These are phyloP conservation scores for Thelonectria discophora DNA, from an alignment of 2,329 filamentous ascomycete species.

Conservation along the genomic window DNA sequence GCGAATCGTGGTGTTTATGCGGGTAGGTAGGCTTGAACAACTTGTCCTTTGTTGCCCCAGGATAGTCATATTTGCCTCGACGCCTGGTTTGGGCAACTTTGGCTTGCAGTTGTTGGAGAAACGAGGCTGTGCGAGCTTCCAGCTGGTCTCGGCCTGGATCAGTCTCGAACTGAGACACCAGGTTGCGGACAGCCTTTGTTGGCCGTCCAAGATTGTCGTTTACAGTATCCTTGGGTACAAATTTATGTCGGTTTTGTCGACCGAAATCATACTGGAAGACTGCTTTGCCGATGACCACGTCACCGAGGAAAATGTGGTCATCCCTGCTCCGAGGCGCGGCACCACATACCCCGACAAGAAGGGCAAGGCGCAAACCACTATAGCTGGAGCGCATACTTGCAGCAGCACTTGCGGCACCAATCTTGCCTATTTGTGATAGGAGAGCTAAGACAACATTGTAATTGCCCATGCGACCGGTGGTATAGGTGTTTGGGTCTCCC, in stretches of 20 bases:
- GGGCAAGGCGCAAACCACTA: conserved; percentile 42
- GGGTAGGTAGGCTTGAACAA: conserved; percentile 27
- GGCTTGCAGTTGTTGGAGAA: not conserved
- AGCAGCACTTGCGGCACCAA: conserved; percentile 37
- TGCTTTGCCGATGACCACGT: conserved; percentile 45
- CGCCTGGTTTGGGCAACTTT: not conserved
- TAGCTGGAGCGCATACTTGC: conserved; percentile 47
- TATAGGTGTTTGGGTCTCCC: conserved; percentile 44
- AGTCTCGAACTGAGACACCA: not conserved
- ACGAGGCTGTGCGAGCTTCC: not conserved
- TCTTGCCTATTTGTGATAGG: conserved; percentile 43
- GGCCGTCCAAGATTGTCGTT: conserved; percentile 35
- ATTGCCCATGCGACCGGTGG: conserved; percentile 40
- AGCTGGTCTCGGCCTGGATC: not conserved
- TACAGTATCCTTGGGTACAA: conserved; percentile 37
- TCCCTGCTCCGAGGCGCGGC: conserved; percentile 43
- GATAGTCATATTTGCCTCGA: conserved; percentile 35
- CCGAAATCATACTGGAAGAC: conserved; percentile 45
- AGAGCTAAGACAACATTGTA: conserved; percentile 43
- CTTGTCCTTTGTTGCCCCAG: conserved; percentile 37
- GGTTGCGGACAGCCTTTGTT: not conserved
- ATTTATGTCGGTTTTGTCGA: conserved; percentile 28
- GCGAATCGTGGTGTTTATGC: conserved; percentile 15
- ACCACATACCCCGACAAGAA: conserved; percentile 54
- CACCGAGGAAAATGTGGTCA: conserved; percentile 40